A percentile compares a stretch with the other conserved stretches of the same genome.
Conservation (phyloP, 257 asterid species). For the Lavandula angustifolia region DNA sequence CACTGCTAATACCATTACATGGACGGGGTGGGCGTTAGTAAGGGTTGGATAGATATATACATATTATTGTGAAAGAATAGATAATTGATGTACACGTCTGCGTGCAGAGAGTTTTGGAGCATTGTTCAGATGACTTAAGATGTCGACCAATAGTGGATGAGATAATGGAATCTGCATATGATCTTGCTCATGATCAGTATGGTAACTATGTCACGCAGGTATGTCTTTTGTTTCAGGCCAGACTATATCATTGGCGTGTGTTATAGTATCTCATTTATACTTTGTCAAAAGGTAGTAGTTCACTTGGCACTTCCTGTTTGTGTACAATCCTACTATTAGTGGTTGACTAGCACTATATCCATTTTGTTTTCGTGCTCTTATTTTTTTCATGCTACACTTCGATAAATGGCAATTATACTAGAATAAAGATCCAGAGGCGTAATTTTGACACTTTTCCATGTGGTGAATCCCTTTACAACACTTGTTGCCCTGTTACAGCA, state of each 20-base stretch:
- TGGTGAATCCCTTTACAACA: conserved; percentile 1
- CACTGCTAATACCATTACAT: too few species aligned
- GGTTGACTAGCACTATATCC: too few species aligned
- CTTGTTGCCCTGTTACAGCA: conserved; percentile 52
- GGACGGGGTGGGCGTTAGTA: too few species aligned
- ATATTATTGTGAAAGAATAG: not conserved
- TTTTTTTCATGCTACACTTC: too few species aligned
- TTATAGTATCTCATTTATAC: not conserved
- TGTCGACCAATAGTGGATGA: conserved; percentile 77
- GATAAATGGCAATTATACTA: too few species aligned
- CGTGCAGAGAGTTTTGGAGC: conserved; percentile 83
- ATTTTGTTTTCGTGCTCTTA: too few species aligned
- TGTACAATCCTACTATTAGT: not conserved
- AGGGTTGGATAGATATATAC: not conserved
- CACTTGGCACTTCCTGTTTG: not conserved
- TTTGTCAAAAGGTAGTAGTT: not conserved
- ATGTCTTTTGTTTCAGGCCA: conserved; percentile 21
- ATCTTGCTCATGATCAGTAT: conserved; percentile 87
- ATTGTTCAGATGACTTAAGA: conserved; percentile 61
- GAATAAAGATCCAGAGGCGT: not conserved
- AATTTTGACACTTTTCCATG: not conserved
- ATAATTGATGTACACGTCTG: conserved; percentile 28
- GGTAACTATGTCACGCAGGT: conserved; percentile 93
- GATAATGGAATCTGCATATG: conserved; percentile 72
- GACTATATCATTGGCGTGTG: not conserved